A percentile compares a stretch with the other conserved stretches of the same genome.
Conservation (phyloP, 1,284 basidiomycete species). For the Moniliophthora roreri region DNA sequence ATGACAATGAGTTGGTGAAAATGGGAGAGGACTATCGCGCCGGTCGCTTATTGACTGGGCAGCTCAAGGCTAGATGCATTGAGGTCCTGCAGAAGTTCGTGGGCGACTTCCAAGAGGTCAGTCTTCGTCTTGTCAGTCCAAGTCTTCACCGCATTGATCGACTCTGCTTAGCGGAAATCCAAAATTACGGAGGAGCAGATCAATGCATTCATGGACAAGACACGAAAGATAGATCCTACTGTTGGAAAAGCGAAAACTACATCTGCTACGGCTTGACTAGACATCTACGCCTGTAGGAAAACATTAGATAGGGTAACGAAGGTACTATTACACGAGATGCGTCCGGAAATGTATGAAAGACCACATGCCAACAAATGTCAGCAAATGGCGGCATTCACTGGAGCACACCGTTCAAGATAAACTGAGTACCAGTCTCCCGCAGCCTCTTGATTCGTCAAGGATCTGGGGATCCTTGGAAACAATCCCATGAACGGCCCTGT, state of each 20-base stretch:
- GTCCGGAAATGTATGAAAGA: too few relatives aligned
- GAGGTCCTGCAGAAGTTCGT: slow-evolving; percentile 84
- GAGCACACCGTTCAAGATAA: too few relatives aligned
- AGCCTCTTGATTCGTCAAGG: too few relatives aligned
- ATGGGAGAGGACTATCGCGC: slow-evolving; percentile 90
- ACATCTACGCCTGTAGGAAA: too few relatives aligned
- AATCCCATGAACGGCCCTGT: too few relatives aligned
- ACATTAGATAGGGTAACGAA: too few relatives aligned
- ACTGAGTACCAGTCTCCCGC: too few relatives aligned
- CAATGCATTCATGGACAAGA: slow-evolving; percentile 81
- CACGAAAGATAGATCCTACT: slow-evolving; percentile 73
- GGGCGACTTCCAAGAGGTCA: slow-evolving; percentile 86
- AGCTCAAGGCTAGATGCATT: slow-evolving; percentile 93
- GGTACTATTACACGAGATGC: too few relatives aligned
- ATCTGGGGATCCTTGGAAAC: too few relatives aligned
- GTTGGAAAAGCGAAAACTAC: slow-evolving; percentile 25
- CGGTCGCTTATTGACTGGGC: slow-evolving; percentile 86
- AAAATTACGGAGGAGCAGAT: slow-evolving; percentile 82
- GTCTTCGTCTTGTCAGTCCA: slow-evolving; percentile 17
- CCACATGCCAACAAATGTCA: too few relatives aligned
- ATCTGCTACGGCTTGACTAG: slow-evolving; percentile 1
- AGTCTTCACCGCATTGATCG: slow-evolving; percentile 1
- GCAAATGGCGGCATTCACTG: too few relatives aligned
- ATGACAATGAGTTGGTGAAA: slow-evolving; percentile 83
- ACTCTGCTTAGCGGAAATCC: slow-evolving; percentile 63